Evolutionary conservation across 805 yeast species (phyloP).

Genomic region (Yueomyces sinensis): DNA sequence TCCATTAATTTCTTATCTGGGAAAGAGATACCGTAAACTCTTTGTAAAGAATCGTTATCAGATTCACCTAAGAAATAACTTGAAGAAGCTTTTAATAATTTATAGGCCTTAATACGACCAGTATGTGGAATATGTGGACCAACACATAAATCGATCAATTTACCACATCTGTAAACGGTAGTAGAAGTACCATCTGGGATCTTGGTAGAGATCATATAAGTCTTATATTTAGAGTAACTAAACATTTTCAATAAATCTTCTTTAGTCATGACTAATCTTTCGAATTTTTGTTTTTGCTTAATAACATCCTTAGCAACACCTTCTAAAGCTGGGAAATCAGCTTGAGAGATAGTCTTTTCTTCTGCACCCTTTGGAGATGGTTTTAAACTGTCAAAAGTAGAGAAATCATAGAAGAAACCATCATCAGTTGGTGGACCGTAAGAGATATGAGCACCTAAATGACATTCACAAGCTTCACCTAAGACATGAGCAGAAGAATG

Average conservation of each 20-base stretch:
- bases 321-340: conserved; percentile 77
- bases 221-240: conserved; percentile 90
- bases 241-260: conserved; percentile 89
- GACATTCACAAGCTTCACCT: conserved; percentile 97
- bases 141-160: conserved; percentile 88
- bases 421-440: conserved; percentile 96
- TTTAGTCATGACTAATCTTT: conserved; percentile 83
- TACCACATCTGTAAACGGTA: conserved; percentile 96
- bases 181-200: conserved; percentile 93
- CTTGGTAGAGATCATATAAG: conserved; percentile 70
- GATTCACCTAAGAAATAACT: conserved; percentile 93
- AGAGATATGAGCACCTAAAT: conserved; percentile 84
- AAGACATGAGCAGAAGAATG: conserved; percentile 96
- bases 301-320: conserved; percentile 78
- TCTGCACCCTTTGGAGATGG: conserved; percentile 54
- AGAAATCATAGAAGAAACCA: conserved; percentile 95
- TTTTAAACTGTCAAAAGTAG: conserved; percentile 34
- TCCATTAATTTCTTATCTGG: conserved; percentile 96
- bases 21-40: conserved; percentile 96
- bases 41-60: conserved; percentile 86
- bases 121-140: conserved; percentile 99
- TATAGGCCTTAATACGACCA: conserved; percentile 88
- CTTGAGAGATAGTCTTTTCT: conserved; percentile 60
- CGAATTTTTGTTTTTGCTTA: conserved; percentile 91
- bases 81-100: conserved; percentile 88